Conservation (phyloP, 345 rosid genomes). For the Psidium guajava region DNA sequence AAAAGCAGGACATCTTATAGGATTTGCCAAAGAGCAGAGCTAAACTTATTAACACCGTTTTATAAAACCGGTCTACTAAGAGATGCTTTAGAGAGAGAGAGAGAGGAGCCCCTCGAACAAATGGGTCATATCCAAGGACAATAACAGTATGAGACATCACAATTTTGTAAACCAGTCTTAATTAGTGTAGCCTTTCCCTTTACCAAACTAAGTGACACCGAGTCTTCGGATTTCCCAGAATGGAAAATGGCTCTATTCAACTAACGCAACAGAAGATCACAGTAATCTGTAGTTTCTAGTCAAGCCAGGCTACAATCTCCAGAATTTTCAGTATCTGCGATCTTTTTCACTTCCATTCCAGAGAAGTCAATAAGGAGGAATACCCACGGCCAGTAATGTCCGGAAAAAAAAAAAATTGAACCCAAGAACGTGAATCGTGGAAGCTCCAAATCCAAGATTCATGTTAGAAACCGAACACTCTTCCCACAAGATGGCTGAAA, state of each 20-base stretch:
- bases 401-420: not conserved
- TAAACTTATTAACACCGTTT: not conserved
- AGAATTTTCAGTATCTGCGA: not conserved
- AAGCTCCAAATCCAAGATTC: not conserved
- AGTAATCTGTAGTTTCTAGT: too few species aligned
- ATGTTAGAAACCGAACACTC: not conserved
- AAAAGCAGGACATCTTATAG: not conserved
- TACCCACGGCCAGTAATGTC: not conserved
- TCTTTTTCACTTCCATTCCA: not conserved
- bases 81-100: not conserved
- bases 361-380: not conserved
- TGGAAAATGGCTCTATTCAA: not conserved
- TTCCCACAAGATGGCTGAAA: not conserved
- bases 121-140: not conserved
- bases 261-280: not conserved
- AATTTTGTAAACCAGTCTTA: not conserved
- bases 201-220: not conserved
- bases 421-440: not conserved
- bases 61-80: not conserved
- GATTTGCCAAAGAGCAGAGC: not conserved
- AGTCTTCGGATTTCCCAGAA: not conserved
- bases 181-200: not conserved
- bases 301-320: not conserved
- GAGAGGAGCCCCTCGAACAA: not conserved
- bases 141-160: not conserved